Conservation (phyloP, 2,329 filamentous ascomycete genomes). For the Drechmeria coniospora region DNA sequence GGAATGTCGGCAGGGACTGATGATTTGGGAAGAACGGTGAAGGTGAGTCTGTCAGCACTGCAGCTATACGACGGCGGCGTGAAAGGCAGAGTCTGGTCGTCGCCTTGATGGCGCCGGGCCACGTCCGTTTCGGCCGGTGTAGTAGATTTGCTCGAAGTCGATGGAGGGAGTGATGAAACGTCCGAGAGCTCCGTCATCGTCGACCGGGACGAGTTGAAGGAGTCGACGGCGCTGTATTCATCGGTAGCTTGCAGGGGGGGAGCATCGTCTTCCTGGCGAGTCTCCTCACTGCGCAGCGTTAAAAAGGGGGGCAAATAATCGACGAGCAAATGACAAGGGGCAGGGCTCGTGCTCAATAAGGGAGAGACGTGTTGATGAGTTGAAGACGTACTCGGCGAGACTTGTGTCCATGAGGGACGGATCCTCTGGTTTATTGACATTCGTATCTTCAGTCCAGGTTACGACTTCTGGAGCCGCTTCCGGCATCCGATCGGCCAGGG, state of each 20-base stretch:
- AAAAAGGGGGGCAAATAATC: not conserved
- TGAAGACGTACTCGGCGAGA: constrained; percentile 17
- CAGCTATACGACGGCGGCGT: constrained; percentile 12
- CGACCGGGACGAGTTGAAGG: constrained; percentile 38
- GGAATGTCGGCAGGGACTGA: constrained; percentile 69
- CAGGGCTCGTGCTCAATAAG: not conserved
- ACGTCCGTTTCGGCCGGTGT: constrained; percentile 35
- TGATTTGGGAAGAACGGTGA: constrained; percentile 56
- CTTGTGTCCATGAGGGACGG: constrained; percentile 8
- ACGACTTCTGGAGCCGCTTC: constrained; percentile 27
- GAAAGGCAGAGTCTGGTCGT: constrained; percentile 6
- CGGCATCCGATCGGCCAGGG: constrained; percentile 16
- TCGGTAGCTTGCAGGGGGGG: constrained; percentile 5
- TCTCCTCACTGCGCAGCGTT: constrained; percentile 5
- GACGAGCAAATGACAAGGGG: not conserved
- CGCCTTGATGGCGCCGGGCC: constrained; percentile 8
- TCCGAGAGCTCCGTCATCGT: constrained; percentile 39
- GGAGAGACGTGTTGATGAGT: constrained; percentile 1
- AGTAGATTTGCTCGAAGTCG: constrained; percentile 46
- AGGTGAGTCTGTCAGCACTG: constrained; percentile 22
- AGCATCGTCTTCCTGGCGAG: constrained; percentile 6
- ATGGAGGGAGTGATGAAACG: constrained; percentile 36
- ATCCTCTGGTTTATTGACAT: constrained; percentile 12
- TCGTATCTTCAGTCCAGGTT: constrained; percentile 28
- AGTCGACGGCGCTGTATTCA: constrained; percentile 17